These are phyloP conservation scores for Mycosarcoma maydis DNA, from an alignment of 1,284 basidiomycete species.

Conservation along the genomic window DNA sequence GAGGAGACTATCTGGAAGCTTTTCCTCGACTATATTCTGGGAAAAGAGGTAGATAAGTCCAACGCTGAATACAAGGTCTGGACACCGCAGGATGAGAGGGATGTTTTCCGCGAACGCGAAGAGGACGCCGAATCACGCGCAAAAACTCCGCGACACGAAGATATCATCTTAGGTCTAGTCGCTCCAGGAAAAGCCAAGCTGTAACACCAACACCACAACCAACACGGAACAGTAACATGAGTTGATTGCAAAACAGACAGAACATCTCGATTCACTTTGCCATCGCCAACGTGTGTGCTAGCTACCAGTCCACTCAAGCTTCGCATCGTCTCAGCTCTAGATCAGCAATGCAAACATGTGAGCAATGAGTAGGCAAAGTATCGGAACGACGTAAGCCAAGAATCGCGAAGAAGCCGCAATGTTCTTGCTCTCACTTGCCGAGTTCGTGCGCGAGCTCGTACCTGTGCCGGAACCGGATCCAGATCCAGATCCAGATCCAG, in stretches of 20 bases:
- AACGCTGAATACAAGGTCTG: slow-evolving; percentile 38
- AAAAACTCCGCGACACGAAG: slow-evolving; percentile 20
- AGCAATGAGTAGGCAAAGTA: no score
- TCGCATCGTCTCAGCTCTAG: no score
- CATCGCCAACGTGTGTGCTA: no score
- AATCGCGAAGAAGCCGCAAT: no score
- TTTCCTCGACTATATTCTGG: slow-evolving; percentile 46
- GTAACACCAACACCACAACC: slow-evolving; percentile 1
- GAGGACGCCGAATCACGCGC: slow-evolving; percentile 19
- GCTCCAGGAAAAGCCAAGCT: slow-evolving; percentile 23
- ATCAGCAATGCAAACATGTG: background rate
- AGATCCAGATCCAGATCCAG: background rate
- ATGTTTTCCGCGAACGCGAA: slow-evolving; percentile 23
- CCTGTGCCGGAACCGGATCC: background rate
- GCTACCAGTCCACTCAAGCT: no score
- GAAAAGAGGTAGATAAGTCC: slow-evolving; percentile 28
- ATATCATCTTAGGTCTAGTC: slow-evolving; percentile 25
- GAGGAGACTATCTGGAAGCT: slow-evolving; percentile 57
- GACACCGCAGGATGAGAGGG: slow-evolving; percentile 39
- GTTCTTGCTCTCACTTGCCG: no score
- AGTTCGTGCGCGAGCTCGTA: no score
- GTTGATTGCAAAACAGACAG: background rate
- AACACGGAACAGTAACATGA: no score
- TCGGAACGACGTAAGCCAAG: no score
- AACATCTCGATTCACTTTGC: no score